Conservation (phyloP, 2,329 filamentous ascomycete genomes). For the Gremmenia infestans region DNA sequence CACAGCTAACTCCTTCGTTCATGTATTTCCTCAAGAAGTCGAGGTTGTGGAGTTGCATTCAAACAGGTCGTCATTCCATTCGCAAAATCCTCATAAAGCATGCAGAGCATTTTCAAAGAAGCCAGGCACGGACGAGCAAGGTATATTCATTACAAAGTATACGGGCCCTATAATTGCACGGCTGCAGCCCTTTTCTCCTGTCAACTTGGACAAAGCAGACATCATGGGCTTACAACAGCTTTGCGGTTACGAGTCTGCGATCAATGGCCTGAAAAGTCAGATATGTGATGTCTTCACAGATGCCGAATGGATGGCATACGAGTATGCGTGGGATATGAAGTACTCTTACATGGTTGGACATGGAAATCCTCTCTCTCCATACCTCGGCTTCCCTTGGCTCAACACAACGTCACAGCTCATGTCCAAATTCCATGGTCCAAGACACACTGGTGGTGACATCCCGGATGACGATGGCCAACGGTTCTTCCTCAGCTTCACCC, state of each 20-base stretch:
- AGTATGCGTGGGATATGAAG: conserved; percentile 59
- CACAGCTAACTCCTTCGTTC: conserved; percentile 25
- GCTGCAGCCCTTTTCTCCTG: conserved; percentile 45
- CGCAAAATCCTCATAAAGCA: conserved; percentile 42
- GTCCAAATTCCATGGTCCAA: conserved; percentile 26
- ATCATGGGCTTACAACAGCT: conserved; percentile 62
- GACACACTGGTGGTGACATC: conserved; percentile 6
- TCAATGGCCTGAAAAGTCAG: conserved; percentile 52
- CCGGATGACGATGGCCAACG: conserved; percentile 42
- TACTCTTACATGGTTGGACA: conserved; percentile 65
- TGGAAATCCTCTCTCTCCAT: conserved; percentile 51
- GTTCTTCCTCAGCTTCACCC: conserved; percentile 63
- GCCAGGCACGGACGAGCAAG: conserved; percentile 22
- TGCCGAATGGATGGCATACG: conserved; percentile 62
- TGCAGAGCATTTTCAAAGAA: conserved; percentile 50
- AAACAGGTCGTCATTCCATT: conserved; percentile 46
- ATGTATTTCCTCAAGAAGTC: conserved; percentile 26
- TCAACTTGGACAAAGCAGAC: conserved; percentile 60
- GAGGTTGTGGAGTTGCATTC: conserved; percentile 35
- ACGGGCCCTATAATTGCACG: conserved; percentile 56
- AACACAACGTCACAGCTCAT: conserved; percentile 53
- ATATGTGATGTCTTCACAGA: conserved; percentile 58
- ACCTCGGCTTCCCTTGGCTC: conserved; percentile 61
- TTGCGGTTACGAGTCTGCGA: conserved; percentile 62
- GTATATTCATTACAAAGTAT: conserved; percentile 46